Evolutionary conservation across 352 stramenopile species (phyloP), one percentile per base, ranked within the genome.

Genomic region (Phytophthora multivora): DNA sequence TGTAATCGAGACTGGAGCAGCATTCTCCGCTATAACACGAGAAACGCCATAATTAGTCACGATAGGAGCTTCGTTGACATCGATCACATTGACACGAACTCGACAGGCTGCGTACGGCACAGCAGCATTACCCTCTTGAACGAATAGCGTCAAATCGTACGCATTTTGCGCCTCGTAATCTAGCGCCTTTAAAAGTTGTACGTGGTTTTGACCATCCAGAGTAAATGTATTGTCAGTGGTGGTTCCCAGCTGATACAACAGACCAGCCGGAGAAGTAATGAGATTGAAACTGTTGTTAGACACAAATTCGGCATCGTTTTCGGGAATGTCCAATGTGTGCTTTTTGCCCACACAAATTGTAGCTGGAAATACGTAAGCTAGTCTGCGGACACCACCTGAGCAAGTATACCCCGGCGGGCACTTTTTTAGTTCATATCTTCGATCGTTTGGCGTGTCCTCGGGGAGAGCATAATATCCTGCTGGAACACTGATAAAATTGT

Each of bases 381-480:
- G 31, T 1, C 38, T 55, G 3, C 77, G 75, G 19, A 58, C 26
- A 10, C 77, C 80, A 45, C 36, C 56, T 11, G 54, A 62, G 40
- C 80, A 89, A 18, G 40, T 61, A 35, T 83, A 89, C 18, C 75
- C 79, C 10, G 43, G 30, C 5, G 75, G 60, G 33, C 80, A 89
- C 16, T 48, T 73, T 28, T 52, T 59, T 35, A 79, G 67, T 9
- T 75, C 75, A 6, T 72, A 66, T 21, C 69, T 59, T 13, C 66
- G 67, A 49, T 56, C 41, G 30, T 65, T 58, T 9, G 70, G 28
- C 5, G 59, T 62, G 39, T 59, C 63, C 35, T 87, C 77, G 9
- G 80, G 80, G 16, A 74, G 35, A 13, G 73, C 71, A 40, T 89
- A 89, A 49, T 75, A 89, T 7, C 77, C 80, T 4, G 51, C 53